A percentile compares a stretch with the other conserved stretches of the same genome.
Evolutionary conservation across 1,284 basidiomycete genomes (phyloP).

Genomic region (Trichosporon coremiiforme): DNA sequence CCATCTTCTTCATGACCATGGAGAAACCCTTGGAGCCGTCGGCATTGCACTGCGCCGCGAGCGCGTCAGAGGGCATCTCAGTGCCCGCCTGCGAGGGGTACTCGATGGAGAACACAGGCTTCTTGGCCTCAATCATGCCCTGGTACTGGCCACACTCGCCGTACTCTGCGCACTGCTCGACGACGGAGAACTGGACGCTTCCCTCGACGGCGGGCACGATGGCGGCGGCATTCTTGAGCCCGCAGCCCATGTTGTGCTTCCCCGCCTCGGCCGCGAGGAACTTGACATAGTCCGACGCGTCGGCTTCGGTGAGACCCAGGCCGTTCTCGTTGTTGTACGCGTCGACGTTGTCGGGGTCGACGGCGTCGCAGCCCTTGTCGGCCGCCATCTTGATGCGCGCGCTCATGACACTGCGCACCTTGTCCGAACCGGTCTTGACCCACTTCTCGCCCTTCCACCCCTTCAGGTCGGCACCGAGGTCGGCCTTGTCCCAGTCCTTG

Average conservation of each 20-base stretch:
- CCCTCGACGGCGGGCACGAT: constrained; percentile 3
- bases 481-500: neutral
- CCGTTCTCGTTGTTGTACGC: constrained; percentile 25
- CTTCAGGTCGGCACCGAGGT: constrained; percentile 20
- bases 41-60: neutral
- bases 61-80: neutral
- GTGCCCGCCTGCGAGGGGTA: constrained; percentile 27
- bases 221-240: constrained; percentile 48
- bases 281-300: constrained; percentile 44
- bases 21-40: constrained; percentile 8
- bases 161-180: constrained; percentile 30
- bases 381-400: constrained; percentile 41
- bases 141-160: constrained; percentile 39
- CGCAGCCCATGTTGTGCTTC: constrained; percentile 29
- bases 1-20: constrained; percentile 21
- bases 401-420: constrained; percentile 19
- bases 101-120: constrained; percentile 45
- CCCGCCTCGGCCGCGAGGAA: constrained; percentile 40
- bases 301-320: constrained; percentile 29
- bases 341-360: constrained; percentile 55
- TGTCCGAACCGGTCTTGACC: constrained; percentile 11
- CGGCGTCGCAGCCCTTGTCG: constrained; percentile 51
- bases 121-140: constrained; percentile 37
- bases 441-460: constrained; percentile 25
- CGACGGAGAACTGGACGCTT: constrained; percentile 24